A percentile compares a stretch with the other conserved stretches of the same genome.
These are phyloP conservation scores for Myxozyma vanderwaltii DNA, from an alignment of 805 yeast genomes.

Conservation along the genomic window DNA sequence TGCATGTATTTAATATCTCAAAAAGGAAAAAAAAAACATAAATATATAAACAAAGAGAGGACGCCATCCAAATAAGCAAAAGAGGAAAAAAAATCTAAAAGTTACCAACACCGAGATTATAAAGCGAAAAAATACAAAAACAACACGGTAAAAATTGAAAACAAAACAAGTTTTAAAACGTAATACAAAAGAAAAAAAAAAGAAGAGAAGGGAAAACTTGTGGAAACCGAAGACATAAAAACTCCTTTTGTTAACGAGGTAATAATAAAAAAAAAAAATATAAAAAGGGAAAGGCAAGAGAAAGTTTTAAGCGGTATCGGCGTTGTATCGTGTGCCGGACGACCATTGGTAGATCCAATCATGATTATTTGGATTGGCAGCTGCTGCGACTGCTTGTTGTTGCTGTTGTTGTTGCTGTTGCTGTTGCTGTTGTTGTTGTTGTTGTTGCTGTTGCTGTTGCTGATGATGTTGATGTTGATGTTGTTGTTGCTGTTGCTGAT, in stretches of 20 bases:
- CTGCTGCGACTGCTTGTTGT: conserved; percentile 5
- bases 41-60: neutral
- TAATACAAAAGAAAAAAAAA: neutral
- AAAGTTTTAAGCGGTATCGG: neutral
- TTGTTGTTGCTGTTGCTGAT: too few relatives aligned
- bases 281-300: neutral
- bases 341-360: conserved; percentile 13
- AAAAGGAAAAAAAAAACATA: neutral
- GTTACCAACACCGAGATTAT: neutral
- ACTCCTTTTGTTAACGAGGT: neutral
- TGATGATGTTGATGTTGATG: too few relatives aligned
- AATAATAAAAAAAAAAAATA: neutral
- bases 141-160: neutral
- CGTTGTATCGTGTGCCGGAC: neutral
- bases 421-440: too few relatives aligned
- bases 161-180: neutral
- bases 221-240: too few relatives aligned
- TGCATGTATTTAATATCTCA: too few relatives aligned
- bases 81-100: too few relatives aligned
- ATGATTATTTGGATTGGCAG: neutral
- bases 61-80: neutral
- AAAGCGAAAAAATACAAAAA: neutral
- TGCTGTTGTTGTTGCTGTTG: too few relatives aligned
- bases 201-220: too few relatives aligned
- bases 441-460: too few relatives aligned